A percentile compares a stretch with the other conserved stretches of the same genome.
Conservation (phyloP, 1,284 basidiomycete genomes). For the Trametes hirsuta region DNA sequence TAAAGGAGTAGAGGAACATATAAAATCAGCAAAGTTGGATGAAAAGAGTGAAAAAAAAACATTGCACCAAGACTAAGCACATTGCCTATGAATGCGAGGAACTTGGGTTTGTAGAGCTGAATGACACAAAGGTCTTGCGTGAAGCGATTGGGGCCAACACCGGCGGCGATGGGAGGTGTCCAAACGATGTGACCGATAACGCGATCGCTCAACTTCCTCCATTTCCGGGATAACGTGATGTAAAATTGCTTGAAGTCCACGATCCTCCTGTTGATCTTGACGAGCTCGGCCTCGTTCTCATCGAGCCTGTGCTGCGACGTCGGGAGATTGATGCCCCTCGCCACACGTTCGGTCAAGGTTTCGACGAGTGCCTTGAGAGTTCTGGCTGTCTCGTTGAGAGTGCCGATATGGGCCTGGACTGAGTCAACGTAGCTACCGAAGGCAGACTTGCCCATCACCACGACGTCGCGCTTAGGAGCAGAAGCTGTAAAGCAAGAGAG, state of each 20-base stretch:
- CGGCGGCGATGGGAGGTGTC: constrained; percentile 32
- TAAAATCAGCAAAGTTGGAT: background rate
- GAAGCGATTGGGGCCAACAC: constrained; percentile 30
- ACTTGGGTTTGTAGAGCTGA: constrained; percentile 36
- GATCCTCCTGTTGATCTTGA: background rate
- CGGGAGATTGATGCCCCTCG: background rate
- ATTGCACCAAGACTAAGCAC: constrained; percentile 36
- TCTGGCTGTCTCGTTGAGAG: constrained; percentile 19
- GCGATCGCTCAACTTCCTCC: constrained; percentile 30
- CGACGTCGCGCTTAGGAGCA: constrained; percentile 30
- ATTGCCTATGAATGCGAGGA: constrained; percentile 36
- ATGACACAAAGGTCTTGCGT: constrained; percentile 38
- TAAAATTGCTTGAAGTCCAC: background rate
- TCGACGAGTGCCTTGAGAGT: background rate
- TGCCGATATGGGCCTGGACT: constrained; percentile 33
- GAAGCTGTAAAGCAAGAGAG: background rate
- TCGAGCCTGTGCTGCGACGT: constrained; percentile 5
- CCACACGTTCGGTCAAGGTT: background rate
- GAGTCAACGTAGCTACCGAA: constrained; percentile 38
- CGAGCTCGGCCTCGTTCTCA: constrained; percentile 4
- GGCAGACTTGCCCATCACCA: constrained; percentile 39
- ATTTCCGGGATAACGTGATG: constrained; percentile 13
- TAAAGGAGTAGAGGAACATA: constrained; percentile 24
- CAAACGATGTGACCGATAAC: constrained; percentile 36
- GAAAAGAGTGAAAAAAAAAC: constrained; percentile 18